Conservation (phyloP, 257 asterid genomes). For the Capsicum chinense region DNA sequence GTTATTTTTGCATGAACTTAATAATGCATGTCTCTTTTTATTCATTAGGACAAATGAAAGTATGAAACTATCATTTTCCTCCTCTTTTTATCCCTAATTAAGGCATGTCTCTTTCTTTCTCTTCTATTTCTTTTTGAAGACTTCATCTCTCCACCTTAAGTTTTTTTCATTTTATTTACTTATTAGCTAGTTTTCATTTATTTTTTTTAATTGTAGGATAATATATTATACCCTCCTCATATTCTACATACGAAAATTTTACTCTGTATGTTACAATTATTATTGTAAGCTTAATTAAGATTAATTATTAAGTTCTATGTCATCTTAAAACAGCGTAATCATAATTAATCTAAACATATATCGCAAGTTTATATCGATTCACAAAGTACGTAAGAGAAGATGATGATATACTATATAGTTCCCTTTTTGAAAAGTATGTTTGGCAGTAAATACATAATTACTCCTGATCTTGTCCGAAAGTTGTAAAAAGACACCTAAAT, state of each 20-base stretch:
- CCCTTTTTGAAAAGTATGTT: background rate
- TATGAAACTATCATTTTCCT: slow-evolving; percentile 15
- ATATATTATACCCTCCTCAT: background rate
- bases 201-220: background rate
- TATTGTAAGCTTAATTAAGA: background rate
- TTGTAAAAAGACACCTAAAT: too few species aligned
- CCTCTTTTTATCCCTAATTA: slow-evolving; percentile 8
- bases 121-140: background rate
- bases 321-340: background rate
- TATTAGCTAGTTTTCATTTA: too few species aligned
- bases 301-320: background rate
- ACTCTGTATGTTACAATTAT: background rate
- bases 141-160: background rate
- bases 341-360: background rate
- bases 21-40: background rate
- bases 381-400: background rate
- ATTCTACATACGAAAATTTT: background rate
- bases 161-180: background rate
- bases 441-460: background rate
- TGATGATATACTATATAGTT: background rate
- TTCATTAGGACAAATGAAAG: background rate
- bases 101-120: background rate
- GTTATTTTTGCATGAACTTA: background rate
- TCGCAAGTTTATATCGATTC: too few species aligned
- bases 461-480: too few species aligned